A percentile compares a stretch with the other conserved stretches of the same genome.
Conservation (phyloP, 2,329 filamentous ascomycete species). For the Mycocentrospora acerina region DNA sequence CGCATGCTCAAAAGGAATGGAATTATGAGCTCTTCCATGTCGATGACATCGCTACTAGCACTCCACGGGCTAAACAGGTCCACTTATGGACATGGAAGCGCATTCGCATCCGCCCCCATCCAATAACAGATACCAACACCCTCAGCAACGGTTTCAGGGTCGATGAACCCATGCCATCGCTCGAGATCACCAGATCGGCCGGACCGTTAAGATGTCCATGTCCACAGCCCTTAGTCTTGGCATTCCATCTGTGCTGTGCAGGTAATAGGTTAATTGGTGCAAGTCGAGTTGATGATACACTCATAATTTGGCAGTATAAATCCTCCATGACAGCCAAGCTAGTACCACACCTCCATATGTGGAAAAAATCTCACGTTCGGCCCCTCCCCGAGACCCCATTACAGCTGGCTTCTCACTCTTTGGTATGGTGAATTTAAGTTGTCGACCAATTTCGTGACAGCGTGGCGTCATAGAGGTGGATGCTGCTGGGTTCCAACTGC, state of each 20-base stretch:
- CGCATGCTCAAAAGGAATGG: background rate
- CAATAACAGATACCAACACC: background rate
- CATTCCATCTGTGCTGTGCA: constrained; percentile 15
- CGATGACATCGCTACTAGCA: constrained; percentile 2
- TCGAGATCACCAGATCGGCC: too few species aligned
- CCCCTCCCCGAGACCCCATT: constrained; percentile 4
- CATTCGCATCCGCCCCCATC: too few species aligned
- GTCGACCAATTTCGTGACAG: constrained; percentile 7
- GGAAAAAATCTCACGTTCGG: constrained; percentile 13
- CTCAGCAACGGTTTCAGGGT: background rate
- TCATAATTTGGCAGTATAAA: constrained; percentile 1
- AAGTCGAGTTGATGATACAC: constrained; percentile 4
- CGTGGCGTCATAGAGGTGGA: constrained; percentile 22
- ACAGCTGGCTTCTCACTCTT: constrained; percentile 10
- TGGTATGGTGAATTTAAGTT: constrained; percentile 2
- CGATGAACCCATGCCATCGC: background rate
- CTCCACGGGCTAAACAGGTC: background rate
- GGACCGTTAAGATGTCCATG: constrained; percentile 3
- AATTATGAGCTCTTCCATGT: background rate
- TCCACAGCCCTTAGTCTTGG: constrained; percentile 10
- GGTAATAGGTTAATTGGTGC: constrained; percentile 11
- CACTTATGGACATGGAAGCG: background rate
- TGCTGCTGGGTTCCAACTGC: constrained; percentile 6
- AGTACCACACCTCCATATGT: constrained; percentile 4
- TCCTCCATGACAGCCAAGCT: constrained; percentile 6